These are phyloP conservation scores for Cryptococcus amylolentus DNA, from an alignment of 1,284 basidiomycete genomes.

Conservation along the genomic window DNA sequence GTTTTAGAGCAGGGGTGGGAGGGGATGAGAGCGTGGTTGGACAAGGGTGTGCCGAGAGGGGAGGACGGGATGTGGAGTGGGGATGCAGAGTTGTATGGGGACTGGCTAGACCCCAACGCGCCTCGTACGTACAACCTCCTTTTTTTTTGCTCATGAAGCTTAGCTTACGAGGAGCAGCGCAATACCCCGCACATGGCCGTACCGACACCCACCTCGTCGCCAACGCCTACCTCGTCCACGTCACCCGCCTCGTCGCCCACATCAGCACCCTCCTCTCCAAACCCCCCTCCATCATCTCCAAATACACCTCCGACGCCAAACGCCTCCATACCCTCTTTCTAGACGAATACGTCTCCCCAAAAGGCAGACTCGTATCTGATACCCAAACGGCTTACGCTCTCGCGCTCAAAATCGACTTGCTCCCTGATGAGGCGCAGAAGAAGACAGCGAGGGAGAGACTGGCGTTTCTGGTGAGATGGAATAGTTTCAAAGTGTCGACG, in stretches of 20 bases:
- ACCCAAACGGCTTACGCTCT: slow-evolving; percentile 35
- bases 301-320: slow-evolving; percentile 15
- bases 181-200: slow-evolving; percentile 15
- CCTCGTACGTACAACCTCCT: slow-evolving; percentile 14
- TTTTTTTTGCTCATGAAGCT: neutral
- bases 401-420: slow-evolving; percentile 27
- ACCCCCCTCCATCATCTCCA: slow-evolving; percentile 6
- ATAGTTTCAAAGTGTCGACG: slow-evolving; percentile 32
- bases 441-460: slow-evolving; percentile 18
- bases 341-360: slow-evolving; percentile 26
- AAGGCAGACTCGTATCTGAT: slow-evolving; percentile 30
- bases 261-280: slow-evolving; percentile 29
- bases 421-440: slow-evolving; percentile 11
- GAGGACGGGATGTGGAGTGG: slow-evolving; percentile 23
- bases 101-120: slow-evolving; percentile 41
- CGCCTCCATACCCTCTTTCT: slow-evolving; percentile 19
- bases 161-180: slow-evolving; percentile 2
- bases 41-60: slow-evolving; percentile 25
- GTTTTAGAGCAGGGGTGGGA: slow-evolving; percentile 27
- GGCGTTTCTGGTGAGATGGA: slow-evolving; percentile 19
- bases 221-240: slow-evolving; percentile 35
- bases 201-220: slow-evolving; percentile 34
- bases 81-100: slow-evolving; percentile 22
- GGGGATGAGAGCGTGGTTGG: slow-evolving; percentile 36
- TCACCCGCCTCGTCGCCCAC: slow-evolving; percentile 18